phyloP scores from a whole-genome alignment of 176 grass and related monocot genomes.

The Oryza punctata region DNA sequence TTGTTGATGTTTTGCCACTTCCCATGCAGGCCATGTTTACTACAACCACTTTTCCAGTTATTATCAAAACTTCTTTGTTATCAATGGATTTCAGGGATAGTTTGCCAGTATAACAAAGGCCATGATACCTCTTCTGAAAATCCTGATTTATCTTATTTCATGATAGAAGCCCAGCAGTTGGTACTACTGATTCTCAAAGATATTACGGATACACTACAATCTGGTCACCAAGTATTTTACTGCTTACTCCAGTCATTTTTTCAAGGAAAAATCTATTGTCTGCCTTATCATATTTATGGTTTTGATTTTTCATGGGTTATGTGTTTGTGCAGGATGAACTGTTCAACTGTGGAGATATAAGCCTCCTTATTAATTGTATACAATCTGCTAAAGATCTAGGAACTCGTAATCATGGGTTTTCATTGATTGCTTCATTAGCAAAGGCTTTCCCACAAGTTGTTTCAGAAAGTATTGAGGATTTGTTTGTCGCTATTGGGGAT shows the following conservation, averaged over 20 bases:
- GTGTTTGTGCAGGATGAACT: constrained; percentile 65
- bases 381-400: constrained; percentile 50
- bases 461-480: constrained; percentile 69
- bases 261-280: neutral
- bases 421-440: constrained; percentile 73
- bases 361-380: constrained; percentile 64
- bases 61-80: constrained; percentile 70
- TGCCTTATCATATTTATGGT: neutral
- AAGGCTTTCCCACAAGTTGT: constrained; percentile 63
- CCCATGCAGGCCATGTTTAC: constrained; percentile 54
- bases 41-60: constrained; percentile 73
- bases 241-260: constrained; percentile 14
- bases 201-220: constrained; percentile 74
- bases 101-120: constrained; percentile 45
- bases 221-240: constrained; percentile 49
- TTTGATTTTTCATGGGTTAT: constrained; percentile 40
- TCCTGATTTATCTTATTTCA: constrained; percentile 36
- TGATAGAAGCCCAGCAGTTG: constrained; percentile 72
- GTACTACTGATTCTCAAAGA: constrained; percentile 85
- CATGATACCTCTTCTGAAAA: constrained; percentile 46
- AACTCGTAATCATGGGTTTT: constrained; percentile 75
- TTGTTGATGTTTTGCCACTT: constrained; percentile 11
- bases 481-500: constrained; percentile 86
- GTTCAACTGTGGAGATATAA: constrained; percentile 55
- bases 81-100: constrained; percentile 48